Evolutionary conservation across 73 alveolate genomes (phyloP).

Genomic region (Symbiodinium pilosum): DNA sequence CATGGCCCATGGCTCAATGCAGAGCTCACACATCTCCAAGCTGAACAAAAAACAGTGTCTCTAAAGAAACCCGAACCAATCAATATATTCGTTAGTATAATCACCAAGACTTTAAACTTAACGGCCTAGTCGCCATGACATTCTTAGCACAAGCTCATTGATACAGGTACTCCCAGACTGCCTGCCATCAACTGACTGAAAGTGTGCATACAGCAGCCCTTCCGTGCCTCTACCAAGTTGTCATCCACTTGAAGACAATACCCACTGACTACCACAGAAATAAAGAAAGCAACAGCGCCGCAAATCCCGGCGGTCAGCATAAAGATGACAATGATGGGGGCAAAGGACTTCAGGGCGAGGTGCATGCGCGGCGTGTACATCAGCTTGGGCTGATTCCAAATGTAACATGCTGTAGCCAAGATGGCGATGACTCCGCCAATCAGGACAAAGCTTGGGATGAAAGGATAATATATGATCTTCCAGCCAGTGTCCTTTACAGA

Average conservation of each 20-base stretch:
- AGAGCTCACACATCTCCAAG: no score
- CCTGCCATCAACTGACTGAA: neutral
- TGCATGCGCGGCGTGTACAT: slow-evolving; percentile 37
- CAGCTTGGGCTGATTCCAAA: slow-evolving; percentile 48
- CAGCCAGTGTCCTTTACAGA: neutral
- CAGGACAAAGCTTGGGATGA: neutral
- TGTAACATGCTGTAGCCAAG: neutral
- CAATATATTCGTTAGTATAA: no score
- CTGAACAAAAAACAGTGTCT: no score
- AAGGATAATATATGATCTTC: neutral
- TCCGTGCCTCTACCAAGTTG: neutral
- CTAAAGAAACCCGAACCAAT: no score
- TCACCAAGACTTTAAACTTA: no score
- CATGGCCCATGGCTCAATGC: no score
- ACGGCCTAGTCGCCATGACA: no score
- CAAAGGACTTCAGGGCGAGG: slow-evolving; percentile 19
- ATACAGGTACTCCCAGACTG: no score
- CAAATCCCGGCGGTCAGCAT: neutral
- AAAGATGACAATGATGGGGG: slow-evolving; percentile 68
- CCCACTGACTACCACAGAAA: neutral
- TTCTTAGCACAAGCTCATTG: no score
- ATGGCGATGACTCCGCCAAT: neutral
- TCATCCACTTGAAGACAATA: neutral
- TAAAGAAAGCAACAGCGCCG: neutral
- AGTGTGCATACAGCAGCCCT: no score